Percentiles rank a stretch among this genome's conserved stretches.
Evolutionary conservation across 345 rosid species (phyloP).

Genomic region (Melaleuca quinquenervia): DNA sequence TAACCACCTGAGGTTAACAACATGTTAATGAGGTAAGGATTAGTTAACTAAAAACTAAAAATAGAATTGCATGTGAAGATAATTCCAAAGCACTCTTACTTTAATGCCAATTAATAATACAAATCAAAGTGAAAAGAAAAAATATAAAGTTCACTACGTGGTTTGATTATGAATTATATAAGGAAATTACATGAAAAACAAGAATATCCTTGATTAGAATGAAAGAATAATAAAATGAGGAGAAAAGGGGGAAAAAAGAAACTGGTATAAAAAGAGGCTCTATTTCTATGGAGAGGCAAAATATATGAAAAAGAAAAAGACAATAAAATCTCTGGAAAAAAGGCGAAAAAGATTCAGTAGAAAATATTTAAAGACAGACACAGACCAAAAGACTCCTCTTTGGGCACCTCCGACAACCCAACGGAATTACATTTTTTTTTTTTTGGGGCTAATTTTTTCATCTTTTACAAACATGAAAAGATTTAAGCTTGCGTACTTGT

Average conservation of each 20-base stretch:
- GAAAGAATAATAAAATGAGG: neutral
- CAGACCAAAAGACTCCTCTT: too few relatives aligned
- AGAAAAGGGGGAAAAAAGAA: neutral
- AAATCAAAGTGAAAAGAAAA: neutral
- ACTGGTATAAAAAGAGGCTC: neutral
- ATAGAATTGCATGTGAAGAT: neutral
- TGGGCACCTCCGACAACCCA: too few relatives aligned
- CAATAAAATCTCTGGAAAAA: neutral
- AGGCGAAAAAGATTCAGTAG: neutral
- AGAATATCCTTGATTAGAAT: neutral
- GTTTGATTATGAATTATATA: neutral
- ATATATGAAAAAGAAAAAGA: neutral
- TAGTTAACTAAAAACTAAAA: neutral
- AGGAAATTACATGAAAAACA: neutral
- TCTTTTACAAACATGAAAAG: neutral
- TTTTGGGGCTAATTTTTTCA: too few relatives aligned
- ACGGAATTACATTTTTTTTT: too few relatives aligned
- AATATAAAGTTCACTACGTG: neutral
- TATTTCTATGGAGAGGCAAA: neutral
- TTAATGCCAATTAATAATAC: neutral
- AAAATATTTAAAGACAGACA: too few relatives aligned
- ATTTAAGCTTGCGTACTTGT: neutral
- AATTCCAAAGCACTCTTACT: neutral
- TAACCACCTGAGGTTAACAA: neutral
- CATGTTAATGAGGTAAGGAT: neutral